phyloP scores from a whole-genome alignment of 192 early-diverging fungal genomes.

The Mortierella alpina region DNA sequence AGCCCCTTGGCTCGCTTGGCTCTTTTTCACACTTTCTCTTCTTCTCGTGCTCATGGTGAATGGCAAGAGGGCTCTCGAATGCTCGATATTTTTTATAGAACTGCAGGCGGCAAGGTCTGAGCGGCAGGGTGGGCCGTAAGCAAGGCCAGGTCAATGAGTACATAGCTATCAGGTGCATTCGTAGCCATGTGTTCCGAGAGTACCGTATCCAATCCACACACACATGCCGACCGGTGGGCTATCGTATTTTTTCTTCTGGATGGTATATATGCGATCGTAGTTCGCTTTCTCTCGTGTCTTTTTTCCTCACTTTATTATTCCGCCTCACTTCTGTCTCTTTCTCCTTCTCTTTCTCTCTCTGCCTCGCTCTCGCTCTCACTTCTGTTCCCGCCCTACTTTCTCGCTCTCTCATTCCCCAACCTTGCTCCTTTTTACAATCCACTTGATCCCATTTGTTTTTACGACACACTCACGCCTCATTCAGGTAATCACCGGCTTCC shows the following conservation, averaged over 20 bases:
- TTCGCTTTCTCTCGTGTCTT: not conserved
- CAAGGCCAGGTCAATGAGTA: too few relatives aligned
- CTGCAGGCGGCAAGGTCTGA: not conserved
- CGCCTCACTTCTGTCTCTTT: not conserved
- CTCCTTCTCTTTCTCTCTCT: not conserved
- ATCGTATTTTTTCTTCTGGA: slow-evolving; percentile 2
- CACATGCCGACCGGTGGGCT: too few relatives aligned
- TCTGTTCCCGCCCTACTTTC: not conserved
- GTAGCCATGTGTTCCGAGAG: too few relatives aligned
- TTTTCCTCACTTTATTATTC: not conserved
- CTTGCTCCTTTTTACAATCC: not conserved
- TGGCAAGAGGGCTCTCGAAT: not conserved
- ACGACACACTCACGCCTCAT: too few relatives aligned
- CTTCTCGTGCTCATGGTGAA: not conserved
- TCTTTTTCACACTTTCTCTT: slow-evolving; percentile 1
- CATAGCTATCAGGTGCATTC: too few relatives aligned
- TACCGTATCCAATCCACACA: too few relatives aligned
- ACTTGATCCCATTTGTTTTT: not conserved
- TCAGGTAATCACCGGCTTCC: too few relatives aligned
- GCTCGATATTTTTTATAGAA: too few relatives aligned
- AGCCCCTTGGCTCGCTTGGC: slow-evolving; percentile 1
- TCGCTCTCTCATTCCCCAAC: not conserved
- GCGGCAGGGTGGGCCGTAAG: not conserved
- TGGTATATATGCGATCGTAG: not conserved
- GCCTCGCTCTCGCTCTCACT: not conserved